Evolutionary conservation across 2,329 filamentous ascomycete genomes (phyloP), one percentile per base, ranked within the genome.

Genomic region (Byssothecium circinans): DNA sequence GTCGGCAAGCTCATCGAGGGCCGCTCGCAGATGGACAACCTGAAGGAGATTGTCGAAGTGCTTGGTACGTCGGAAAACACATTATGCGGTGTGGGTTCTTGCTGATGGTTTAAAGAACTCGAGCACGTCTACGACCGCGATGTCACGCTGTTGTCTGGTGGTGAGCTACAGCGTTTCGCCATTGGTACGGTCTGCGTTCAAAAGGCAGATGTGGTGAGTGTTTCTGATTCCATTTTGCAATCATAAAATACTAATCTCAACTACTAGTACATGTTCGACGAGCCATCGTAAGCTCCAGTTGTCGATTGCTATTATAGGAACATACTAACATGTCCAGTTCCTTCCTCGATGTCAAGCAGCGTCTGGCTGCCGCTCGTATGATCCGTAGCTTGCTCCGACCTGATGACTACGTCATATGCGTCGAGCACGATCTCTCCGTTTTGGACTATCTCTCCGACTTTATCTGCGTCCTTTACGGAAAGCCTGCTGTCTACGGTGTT

Each of bases 391-490:
- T 99, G 41, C 83, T 96, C 45, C 83, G 89, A 39, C 84, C 90
- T 38, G 83, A 96, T 63, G 89, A 95, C 77, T 99, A 97, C 70
- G 89, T 99, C 66, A 97, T 99, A 63, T 92, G 96, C 54, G 94
- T 99, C 64, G 94, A 99, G 82, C 94, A 99, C 84, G 94, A 99
- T 83, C 80, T 99, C 80, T 96, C 92, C 38, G 91, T 99, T 36
- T 83, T 99, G 37, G 95, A 99, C 74, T 99, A 99, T 69, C 89
- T 99, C 47, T 99, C 94, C 46, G 94, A 99, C 75, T 99, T 94
- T 74, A 90, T 99, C 65, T 99, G 94, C 70, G 90, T 96, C 52
- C 86, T 99, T 10, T 99, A 99, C 75, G 95, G 94, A 61, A 86
- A 88, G 75, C 94, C 94, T 30, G 94, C 94, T 38, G 86, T 96